These are phyloP conservation scores for Claviceps lovelessii DNA, from an alignment of 2,329 filamentous ascomycete genomes.

Conservation along the genomic window DNA sequence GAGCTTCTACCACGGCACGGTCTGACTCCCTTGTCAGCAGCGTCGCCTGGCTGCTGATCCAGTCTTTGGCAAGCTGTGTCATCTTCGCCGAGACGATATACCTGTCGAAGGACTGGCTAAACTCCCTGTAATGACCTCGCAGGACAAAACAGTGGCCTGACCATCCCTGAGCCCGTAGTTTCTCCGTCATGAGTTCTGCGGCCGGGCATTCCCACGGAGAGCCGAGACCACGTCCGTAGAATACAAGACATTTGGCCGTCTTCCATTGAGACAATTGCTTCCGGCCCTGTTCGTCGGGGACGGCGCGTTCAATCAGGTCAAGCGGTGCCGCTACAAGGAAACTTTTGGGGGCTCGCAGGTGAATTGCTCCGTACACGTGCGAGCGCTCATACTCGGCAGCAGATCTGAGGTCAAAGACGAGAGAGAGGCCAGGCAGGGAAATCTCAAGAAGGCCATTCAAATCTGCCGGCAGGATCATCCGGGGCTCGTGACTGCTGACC, in stretches of 20 bases:
- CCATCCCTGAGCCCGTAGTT: conserved; percentile 35
- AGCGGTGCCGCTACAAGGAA: conserved; percentile 34
- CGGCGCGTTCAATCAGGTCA: conserved; percentile 35
- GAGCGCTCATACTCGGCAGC: conserved; percentile 32
- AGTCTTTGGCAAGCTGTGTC: conserved; percentile 25
- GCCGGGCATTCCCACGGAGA: conserved; percentile 36
- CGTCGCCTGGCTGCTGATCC: conserved; percentile 18
- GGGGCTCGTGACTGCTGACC: conserved; percentile 17
- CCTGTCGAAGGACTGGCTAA: conserved; percentile 36
- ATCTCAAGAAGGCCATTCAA: conserved; percentile 37
- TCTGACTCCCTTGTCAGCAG: conserved; percentile 10
- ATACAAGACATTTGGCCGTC: conserved; percentile 33
- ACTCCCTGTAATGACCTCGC: conserved; percentile 42
- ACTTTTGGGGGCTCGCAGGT: conserved; percentile 34
- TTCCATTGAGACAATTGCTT: conserved; percentile 32
- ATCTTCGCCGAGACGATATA: conserved; percentile 32
- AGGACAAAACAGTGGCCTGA: conserved; percentile 37
- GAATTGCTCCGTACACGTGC: conserved; percentile 37
- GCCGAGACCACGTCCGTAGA: conserved; percentile 38
- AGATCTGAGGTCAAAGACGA: conserved; percentile 37
- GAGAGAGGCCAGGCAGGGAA: conserved; percentile 28
- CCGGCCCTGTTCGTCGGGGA: conserved; percentile 34
- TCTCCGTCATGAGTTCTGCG: conserved; percentile 29
- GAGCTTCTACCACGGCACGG: conserved; percentile 17
- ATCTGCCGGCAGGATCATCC: conserved; percentile 38